These are phyloP conservation scores for Stagonosporopsis vannaccii DNA, from an alignment of 2,329 filamentous ascomycete species.

Conservation along the genomic window DNA sequence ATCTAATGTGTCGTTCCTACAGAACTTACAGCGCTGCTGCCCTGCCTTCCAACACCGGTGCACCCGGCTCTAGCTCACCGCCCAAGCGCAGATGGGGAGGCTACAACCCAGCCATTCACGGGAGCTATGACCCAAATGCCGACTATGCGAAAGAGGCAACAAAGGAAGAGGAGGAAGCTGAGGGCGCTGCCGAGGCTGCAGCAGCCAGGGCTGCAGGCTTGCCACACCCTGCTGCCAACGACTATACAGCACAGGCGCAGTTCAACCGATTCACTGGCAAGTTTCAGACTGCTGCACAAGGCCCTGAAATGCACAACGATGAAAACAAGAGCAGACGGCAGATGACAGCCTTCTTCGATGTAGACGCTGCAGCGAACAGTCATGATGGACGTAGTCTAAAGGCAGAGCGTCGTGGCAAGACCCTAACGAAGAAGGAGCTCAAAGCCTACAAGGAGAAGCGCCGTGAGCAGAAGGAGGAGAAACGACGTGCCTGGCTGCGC, in stretches of 20 bases:
- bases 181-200: slow-evolving; percentile 34
- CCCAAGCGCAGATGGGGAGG: slow-evolving; percentile 65
- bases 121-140: slow-evolving; percentile 95
- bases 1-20: slow-evolving; percentile 40
- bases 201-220: slow-evolving; percentile 37
- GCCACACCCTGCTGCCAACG: slow-evolving; percentile 35
- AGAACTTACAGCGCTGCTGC: slow-evolving; percentile 40
- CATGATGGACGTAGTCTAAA: slow-evolving; percentile 91
- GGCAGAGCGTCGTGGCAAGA: slow-evolving; percentile 86
- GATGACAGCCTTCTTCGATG: slow-evolving; percentile 95
- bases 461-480: slow-evolving; percentile 90
- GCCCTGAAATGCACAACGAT: slow-evolving; percentile 80
- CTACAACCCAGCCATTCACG: slow-evolving; percentile 96
- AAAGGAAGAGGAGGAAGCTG: slow-evolving; percentile 49
- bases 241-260: slow-evolving; percentile 73
- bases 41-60: slow-evolving; percentile 36
- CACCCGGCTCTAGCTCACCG: slow-evolving; percentile 43
- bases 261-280: slow-evolving; percentile 92
- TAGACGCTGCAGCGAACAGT: slow-evolving; percentile 88
- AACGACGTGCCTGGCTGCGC: slow-evolving; percentile 86
- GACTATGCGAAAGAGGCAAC: slow-evolving; percentile 74
- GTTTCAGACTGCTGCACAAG: slow-evolving; percentile 74
- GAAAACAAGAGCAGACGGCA: slow-evolving; percentile 87
- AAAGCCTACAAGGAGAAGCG: slow-evolving; percentile 93
- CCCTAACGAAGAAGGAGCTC: slow-evolving; percentile 82